These are phyloP conservation scores for Medakamo hakoo DNA, from an alignment of 139 green algal genomes.

Conservation along the genomic window DNA sequence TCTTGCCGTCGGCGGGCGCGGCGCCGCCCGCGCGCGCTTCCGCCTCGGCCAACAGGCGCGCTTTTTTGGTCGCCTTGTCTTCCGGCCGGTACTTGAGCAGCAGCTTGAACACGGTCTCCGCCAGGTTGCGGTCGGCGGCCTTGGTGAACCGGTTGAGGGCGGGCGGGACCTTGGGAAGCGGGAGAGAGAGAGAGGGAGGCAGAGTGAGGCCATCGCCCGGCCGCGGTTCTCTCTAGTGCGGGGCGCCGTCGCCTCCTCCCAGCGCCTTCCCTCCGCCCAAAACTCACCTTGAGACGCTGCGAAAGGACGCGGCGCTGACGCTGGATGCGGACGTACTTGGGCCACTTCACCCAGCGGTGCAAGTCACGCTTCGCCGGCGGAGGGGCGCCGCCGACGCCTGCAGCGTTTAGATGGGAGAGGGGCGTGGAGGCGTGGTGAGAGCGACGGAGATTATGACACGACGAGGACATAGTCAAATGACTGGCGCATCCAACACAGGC, in stretches of 20 bases:
- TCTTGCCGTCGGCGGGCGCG: conserved; percentile 79
- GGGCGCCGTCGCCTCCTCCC: neutral
- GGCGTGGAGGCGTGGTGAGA: neutral
- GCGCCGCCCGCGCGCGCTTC: conserved; percentile 36
- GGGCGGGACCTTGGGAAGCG: conserved; percentile 40
- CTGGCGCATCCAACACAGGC: neutral
- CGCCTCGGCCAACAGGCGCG: conserved; percentile 71
- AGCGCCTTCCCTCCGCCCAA: neutral
- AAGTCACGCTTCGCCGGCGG: conserved; percentile 81
- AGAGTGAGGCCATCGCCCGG: neutral
- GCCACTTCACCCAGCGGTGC: conserved; percentile 97
- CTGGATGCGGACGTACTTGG: conserved; percentile 97
- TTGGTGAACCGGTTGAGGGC: conserved; percentile 75
- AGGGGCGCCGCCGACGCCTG: conserved; percentile 64
- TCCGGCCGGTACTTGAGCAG: conserved; percentile 96
- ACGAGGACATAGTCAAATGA: neutral
- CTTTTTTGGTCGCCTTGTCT: conserved; percentile 90
- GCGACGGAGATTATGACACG: neutral
- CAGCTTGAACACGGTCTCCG: conserved; percentile 90
- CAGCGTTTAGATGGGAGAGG: neutral
- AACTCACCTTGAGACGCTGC: conserved; percentile 73
- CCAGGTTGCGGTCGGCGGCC: conserved; percentile 82
- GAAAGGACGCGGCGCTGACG: conserved; percentile 85
- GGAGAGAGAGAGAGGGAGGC: neutral
- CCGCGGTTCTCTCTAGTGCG: neutral